These are phyloP conservation scores for Theileria parva DNA, from an alignment of 169 alveolate species.

Conservation along the genomic window DNA sequence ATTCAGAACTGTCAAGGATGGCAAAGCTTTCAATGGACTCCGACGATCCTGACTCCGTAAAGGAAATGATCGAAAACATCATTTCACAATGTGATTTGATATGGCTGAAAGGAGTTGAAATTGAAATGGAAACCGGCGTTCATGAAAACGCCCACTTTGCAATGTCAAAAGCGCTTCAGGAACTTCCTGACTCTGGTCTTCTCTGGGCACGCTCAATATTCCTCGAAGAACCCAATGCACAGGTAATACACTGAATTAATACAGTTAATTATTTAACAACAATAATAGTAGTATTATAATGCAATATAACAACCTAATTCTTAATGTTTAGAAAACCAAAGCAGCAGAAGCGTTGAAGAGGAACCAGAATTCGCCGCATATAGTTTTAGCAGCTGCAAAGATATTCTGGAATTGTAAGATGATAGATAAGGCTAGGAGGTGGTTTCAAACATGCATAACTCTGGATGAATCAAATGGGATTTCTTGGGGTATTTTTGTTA, in stretches of 20 bases:
- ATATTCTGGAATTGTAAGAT: conserved; percentile 90
- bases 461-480: conserved; percentile 89
- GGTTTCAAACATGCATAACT: conserved; percentile 92
- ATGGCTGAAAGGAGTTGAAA: conserved; percentile 89
- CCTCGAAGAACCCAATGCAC: conserved; percentile 82
- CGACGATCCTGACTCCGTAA: conserved; percentile 60
- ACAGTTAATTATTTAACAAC: too few species aligned
- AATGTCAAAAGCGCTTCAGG: conserved; percentile 90
- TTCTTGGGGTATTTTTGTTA: conserved; percentile 88
- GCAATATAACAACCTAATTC: too few species aligned
- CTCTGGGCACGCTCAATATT: conserved; percentile 92
- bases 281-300: too few species aligned
- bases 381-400: conserved; percentile 89
- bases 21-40: conserved; percentile 53
- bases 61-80: conserved; percentile 51
- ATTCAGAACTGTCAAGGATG: conserved; percentile 55
- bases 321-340: conserved; percentile 83
- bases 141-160: conserved; percentile 85
- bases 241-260: conserved; percentile 24
- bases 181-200: conserved; percentile 93
- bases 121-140: conserved; percentile 91
- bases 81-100: conserved; percentile 80
- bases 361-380: conserved; percentile 91
- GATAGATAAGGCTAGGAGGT: conserved; percentile 90
- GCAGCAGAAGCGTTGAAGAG: conserved; percentile 90